A percentile compares a stretch with the other conserved stretches of the same genome.
These are phyloP conservation scores for Neoscytalidium dimidiatum DNA, from an alignment of 2,329 filamentous ascomycete genomes.

Conservation along the genomic window DNA sequence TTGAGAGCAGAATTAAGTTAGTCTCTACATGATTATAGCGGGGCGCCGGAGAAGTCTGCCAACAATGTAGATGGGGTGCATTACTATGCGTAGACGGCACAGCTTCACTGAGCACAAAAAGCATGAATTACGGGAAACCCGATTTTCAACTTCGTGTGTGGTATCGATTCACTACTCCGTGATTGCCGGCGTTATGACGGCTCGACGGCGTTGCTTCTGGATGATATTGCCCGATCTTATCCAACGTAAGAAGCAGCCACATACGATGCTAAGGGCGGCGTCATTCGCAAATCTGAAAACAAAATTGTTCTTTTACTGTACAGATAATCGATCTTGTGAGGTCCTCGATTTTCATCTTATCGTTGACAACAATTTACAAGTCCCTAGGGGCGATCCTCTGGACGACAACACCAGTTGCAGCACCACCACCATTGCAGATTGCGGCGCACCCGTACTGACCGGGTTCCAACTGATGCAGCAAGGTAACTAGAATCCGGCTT, in stretches of 20 bases:
- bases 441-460: slow-evolving; percentile 94
- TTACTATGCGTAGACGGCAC: not conserved
- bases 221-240: too few species aligned
- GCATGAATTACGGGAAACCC: not conserved
- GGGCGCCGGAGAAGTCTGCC: not conserved
- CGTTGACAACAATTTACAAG: slow-evolving; percentile 24
- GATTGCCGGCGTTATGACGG: not conserved
- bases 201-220: too few species aligned
- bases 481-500: slow-evolving; percentile 83
- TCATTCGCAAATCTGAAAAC: too few species aligned
- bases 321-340: not conserved
- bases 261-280: too few species aligned
- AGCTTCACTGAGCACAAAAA: not conserved
- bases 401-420: slow-evolving; percentile 87
- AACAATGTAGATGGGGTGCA: not conserved
- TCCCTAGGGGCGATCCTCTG: slow-evolving; percentile 64
- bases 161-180: not conserved
- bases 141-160: not conserved
- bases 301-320: not conserved
- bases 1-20: slow-evolving; percentile 72
- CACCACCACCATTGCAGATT: slow-evolving; percentile 96
- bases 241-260: too few species aligned
- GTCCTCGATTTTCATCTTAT: not conserved
- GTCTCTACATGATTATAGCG: not conserved
- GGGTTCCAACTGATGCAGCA: slow-evolving; percentile 87